Base-by-base conservation (phyloP, 2,329 filamentous ascomycete genomes). In the Trichoderma lentiforme region DNA sequence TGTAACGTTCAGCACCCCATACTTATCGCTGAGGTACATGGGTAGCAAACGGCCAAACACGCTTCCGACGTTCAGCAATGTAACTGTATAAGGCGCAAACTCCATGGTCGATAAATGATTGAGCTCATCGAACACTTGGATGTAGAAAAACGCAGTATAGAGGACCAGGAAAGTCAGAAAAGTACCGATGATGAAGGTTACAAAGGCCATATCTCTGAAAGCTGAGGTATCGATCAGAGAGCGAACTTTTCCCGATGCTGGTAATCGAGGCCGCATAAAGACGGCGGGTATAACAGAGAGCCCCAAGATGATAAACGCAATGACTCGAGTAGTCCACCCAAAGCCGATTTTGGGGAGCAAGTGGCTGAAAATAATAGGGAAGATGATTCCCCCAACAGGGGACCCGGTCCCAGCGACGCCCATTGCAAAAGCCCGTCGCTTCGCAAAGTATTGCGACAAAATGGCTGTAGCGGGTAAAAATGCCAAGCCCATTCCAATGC, bases 11-110 rank as follows among this genome's bases (percentile, higher is more conserved):
- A 83, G 73, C 3, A 78, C 76, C 3, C 82, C 83, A 18, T 79
- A 76, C 1, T 73, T 21, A 72, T 83, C 83, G 6, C 79, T 77
- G 0, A 83, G 61, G 12, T 75, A 75, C 70, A 81, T 82, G 4
- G 84, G 85, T 1, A 84, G 73, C 1, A 86, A 76, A 14, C 86
- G 82, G 0, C 86, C 85, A 24, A 85, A 79, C 5, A 85, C 78
- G 0, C 83, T 84, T 0, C 83, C 81, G 3, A 81, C 85, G 75
- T 86, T 86, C 63, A 86, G 80, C 63, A 86, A 82, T 4, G 85
- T 78, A 0, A 83, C 79, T 6, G 84, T 76, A 74, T 86, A 84
- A 5, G 39, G 36, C 8, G 36, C 36, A 74, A 84, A 84, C 0
- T 82, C 71, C 30, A 82, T 83, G 0, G 80, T 76, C 0, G 77